Evolutionary conservation across 75 land plant species (phyloP).

Genomic region (Picea sitchensis): DNA sequence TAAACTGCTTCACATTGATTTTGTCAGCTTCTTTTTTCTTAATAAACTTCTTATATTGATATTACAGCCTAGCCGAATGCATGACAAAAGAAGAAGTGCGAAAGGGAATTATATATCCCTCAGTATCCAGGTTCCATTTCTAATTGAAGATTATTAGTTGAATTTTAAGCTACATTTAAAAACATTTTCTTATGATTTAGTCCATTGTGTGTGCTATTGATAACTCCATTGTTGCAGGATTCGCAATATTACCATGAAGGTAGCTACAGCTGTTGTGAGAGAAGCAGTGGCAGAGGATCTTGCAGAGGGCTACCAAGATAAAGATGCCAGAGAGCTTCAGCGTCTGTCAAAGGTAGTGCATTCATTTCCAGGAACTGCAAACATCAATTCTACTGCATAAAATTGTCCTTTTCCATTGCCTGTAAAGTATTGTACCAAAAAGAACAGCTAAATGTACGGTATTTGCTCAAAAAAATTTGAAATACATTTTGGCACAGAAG

Average conservation of each 20-base stretch:
- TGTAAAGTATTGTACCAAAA: background rate
- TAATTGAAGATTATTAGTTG: too few species aligned
- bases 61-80: constrained; percentile 76
- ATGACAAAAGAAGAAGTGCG: constrained; percentile 85
- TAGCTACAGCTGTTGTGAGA: constrained; percentile 85
- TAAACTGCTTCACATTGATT: background rate
- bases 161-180: background rate
- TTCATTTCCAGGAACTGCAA: background rate
- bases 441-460: background rate
- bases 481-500: background rate
- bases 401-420: background rate
- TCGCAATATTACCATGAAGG: constrained; percentile 85
- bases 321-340: constrained; percentile 70
- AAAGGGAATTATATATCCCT: constrained; percentile 77
- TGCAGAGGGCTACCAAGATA: constrained; percentile 87
- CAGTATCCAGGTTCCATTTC: constrained; percentile 68
- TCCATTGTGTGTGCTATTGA: constrained; percentile 1
- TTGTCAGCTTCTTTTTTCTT: background rate
- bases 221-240: constrained; percentile 42
- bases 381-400: background rate
- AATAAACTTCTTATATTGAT: constrained; percentile 7
- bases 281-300: constrained; percentile 90
- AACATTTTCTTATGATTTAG: background rate
- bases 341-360: constrained; percentile 47
- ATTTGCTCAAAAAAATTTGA: background rate